Conservation (phyloP, 345 rosid species). For the Rhodomyrtus tomentosa region DNA sequence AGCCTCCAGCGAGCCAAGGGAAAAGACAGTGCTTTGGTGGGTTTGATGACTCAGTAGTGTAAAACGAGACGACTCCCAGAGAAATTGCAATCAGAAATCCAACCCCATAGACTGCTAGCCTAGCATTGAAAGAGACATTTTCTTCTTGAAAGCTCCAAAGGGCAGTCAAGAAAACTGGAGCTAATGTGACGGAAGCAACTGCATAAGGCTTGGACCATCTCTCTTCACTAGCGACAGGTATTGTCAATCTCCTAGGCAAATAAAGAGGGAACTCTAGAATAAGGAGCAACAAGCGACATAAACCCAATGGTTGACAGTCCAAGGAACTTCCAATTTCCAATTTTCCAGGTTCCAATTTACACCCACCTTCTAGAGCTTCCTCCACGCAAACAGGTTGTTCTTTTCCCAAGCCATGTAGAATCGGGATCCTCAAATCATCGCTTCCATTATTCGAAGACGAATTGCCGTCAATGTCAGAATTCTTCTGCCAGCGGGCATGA, state of each 20-base stretch:
- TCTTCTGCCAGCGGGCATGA: conserved; percentile 5
- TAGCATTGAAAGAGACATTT: neutral
- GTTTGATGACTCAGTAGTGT: conserved; percentile 34
- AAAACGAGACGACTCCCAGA: conserved; percentile 42
- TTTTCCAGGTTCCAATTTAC: conserved; percentile 5
- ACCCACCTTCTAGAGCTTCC: conserved; percentile 11
- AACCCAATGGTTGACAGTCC: conserved; percentile 8
- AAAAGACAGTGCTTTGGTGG: conserved; percentile 57
- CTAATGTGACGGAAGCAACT: conserved; percentile 46
- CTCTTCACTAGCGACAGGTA: conserved; percentile 51
- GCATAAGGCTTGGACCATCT: conserved; percentile 75
- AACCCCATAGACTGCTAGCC: conserved; percentile 27
- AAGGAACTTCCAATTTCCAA: conserved; percentile 8
- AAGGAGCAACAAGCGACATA: conserved; percentile 12
- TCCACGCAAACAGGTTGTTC: conserved; percentile 19
- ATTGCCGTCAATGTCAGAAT: neutral
- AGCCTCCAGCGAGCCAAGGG: conserved; percentile 78
- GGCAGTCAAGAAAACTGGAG: conserved; percentile 53
- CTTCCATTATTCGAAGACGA: neutral
- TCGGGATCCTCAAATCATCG: conserved; percentile 20
- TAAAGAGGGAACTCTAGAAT: conserved; percentile 57
- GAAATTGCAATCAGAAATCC: conserved; percentile 30
- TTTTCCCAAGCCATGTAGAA: conserved; percentile 16
- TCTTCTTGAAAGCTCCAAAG: conserved; percentile 34
- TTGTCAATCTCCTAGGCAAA: conserved; percentile 76